Conservation (phyloP, 2,329 filamentous ascomycete species). For the Fusarium nisikadoi region DNA sequence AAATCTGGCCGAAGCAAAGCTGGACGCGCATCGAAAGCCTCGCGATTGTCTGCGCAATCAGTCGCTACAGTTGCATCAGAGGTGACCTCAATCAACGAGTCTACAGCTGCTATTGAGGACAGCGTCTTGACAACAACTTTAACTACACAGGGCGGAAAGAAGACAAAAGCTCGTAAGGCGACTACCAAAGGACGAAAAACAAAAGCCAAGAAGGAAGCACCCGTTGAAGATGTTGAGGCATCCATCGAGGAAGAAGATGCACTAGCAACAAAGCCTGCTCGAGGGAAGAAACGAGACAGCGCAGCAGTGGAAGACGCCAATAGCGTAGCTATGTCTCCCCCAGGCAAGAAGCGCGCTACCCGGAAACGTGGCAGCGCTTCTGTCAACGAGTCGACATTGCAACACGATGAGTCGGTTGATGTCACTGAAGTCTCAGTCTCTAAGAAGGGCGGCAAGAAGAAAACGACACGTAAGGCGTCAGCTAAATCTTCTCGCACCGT, state of each 20-base stretch:
- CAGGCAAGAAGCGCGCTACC: constrained; percentile 69
- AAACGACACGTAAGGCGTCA: constrained; percentile 55
- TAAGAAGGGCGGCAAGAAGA: constrained; percentile 49
- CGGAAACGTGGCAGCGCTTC: constrained; percentile 61
- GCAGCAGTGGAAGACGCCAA: constrained; percentile 65
- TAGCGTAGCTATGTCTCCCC: constrained; percentile 55
- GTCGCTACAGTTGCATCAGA: constrained; percentile 63
- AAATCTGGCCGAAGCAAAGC: constrained; percentile 64
- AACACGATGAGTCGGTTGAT: constrained; percentile 53
- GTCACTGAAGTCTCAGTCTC: constrained; percentile 52
- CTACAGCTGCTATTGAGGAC: constrained; percentile 64
- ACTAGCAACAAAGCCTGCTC: constrained; percentile 50
- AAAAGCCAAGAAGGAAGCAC: constrained; percentile 63
- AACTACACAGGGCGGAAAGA: constrained; percentile 67
- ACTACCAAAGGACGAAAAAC: constrained; percentile 45
- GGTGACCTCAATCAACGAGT: constrained; percentile 58
- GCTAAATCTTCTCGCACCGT: constrained; percentile 49
- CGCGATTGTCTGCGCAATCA: constrained; percentile 71
- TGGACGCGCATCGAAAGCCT: constrained; percentile 73
- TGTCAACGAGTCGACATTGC: constrained; percentile 52
- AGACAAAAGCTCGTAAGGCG: constrained; percentile 67
- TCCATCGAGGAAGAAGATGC: constrained; percentile 41
- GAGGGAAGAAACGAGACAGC: constrained; percentile 72
- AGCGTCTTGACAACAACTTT: constrained; percentile 69
- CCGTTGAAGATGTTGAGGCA: constrained; percentile 55